Evolutionary conservation across 129 eudicot genomes (phyloP).

Genomic region (Flaveria linearis): DNA sequence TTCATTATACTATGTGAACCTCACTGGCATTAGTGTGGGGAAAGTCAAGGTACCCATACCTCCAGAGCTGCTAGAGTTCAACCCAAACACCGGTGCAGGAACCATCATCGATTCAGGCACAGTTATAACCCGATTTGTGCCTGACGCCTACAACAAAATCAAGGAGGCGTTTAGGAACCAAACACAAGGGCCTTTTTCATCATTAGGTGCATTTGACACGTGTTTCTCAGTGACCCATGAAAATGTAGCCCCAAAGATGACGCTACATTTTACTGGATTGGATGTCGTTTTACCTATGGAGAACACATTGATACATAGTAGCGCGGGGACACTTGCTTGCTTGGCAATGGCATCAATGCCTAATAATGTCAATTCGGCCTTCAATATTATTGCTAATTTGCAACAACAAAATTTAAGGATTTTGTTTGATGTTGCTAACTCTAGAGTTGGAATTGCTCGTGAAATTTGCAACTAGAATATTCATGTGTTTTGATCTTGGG

Average conservation of each 20-base stretch:
- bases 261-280: conserved; percentile 62
- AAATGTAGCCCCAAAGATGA: conserved; percentile 55
- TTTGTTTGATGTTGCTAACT: conserved; percentile 66
- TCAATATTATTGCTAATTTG: conserved; percentile 85
- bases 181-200: conserved; percentile 61
- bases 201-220: conserved; percentile 88
- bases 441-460: conserved; percentile 84
- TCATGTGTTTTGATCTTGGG: background rate
- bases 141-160: conserved; percentile 51
- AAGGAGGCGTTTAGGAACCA: conserved; percentile 72
- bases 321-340: conserved; percentile 70
- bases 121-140: conserved; percentile 80
- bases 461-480: conserved; percentile 70
- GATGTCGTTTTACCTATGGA: conserved; percentile 71
- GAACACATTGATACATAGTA: conserved; percentile 84
- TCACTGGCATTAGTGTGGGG: conserved; percentile 77
- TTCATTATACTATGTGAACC: conserved; percentile 83
- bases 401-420: conserved; percentile 95
- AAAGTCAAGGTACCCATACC: conserved; percentile 66
- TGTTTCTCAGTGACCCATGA: conserved; percentile 75
- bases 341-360: conserved; percentile 93
- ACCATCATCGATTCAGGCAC: conserved; percentile 93
- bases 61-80: conserved; percentile 59
- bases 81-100: conserved; percentile 81
- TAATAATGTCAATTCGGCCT: conserved; percentile 66